These are phyloP conservation scores for Raphanus raphanistrum DNA, from an alignment of 345 rosid genomes.

Conservation along the genomic window DNA sequence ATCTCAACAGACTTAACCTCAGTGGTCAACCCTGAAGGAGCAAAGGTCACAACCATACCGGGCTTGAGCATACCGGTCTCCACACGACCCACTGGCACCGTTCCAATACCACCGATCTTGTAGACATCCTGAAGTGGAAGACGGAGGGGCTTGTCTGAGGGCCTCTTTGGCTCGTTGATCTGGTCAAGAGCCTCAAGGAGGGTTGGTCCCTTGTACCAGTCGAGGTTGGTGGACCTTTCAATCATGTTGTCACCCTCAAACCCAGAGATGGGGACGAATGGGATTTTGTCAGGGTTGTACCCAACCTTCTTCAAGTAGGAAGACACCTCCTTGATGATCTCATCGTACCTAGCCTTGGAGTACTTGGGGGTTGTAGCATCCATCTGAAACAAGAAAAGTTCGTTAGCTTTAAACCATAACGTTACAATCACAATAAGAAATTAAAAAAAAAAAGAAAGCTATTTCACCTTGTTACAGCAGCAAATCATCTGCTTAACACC, in stretches of 20 bases:
- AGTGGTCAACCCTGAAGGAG: constrained; percentile 74
- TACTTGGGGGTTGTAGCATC: constrained; percentile 55
- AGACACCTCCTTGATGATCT: constrained; percentile 53
- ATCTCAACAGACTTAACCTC: constrained; percentile 90
- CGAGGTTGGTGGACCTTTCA: constrained; percentile 53
- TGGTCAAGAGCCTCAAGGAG: constrained; percentile 51
- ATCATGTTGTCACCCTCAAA: constrained; percentile 60
- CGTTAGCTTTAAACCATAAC: neutral
- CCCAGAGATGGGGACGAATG: constrained; percentile 51
- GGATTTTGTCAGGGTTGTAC: constrained; percentile 53
- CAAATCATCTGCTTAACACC: constrained; percentile 77
- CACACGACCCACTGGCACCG: constrained; percentile 78
- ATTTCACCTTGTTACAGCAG: constrained; percentile 65
- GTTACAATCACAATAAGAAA: neutral
- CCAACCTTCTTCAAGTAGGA: constrained; percentile 58
- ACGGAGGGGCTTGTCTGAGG: constrained; percentile 83
- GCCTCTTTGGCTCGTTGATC: constrained; percentile 68
- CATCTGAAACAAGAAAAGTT: constrained; percentile 29
- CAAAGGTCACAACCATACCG: constrained; percentile 76
- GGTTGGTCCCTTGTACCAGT: constrained; percentile 59
- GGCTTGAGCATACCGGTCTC: constrained; percentile 76
- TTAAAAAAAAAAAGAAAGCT: neutral
- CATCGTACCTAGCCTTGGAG: constrained; percentile 54
- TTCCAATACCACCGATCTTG: constrained; percentile 88
- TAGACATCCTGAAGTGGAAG: constrained; percentile 90